Base-by-base conservation (phyloP, 768 basidiomycete genomes). In the Coprinopsis marcescibilis region DNA sequence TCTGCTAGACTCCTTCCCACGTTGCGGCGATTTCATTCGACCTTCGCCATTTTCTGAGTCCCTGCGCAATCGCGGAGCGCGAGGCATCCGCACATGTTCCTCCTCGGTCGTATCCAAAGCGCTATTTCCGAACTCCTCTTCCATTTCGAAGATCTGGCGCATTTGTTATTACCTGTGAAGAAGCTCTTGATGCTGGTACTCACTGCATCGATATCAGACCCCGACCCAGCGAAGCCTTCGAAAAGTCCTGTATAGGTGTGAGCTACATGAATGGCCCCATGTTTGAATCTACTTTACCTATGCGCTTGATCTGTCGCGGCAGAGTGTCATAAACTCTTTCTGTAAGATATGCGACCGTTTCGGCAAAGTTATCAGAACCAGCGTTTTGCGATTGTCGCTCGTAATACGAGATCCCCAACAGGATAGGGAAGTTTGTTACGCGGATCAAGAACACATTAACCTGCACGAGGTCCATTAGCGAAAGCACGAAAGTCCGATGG, bases 401-500 rank as follows among this genome's bases (percentile, higher is more conserved):
- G 58, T 94, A 95, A 44, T 84, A 67, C 2, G 91, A 84, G 43
- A 96, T 91, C 14, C 70, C 51, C 30, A 96, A 64, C 29, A 97
- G 68, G 13, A 93, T 77, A 0, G 93, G 93, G 56, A 95, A 87
- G 54, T 84, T 90, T 3, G 91, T 91, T 19, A 79, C 53, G 84
- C 87, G 78, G 56, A 92, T 92, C 75, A 90, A 76, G 57, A 90
- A 86, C 1, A 92, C 89, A 53, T 92, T 92, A 56, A 91, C 77
- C 87, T 89, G 26, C 12, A 10, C 23, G 23, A 43, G n/a, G n/a
- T 17, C 14, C 17, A 35, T 63, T 20, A 63, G 49, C 29, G 34
- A 20, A 12, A 21, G 57, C 35, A 40, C 35, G 39, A 24, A 53
- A 35, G 50, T 30, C 47, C 29, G 23, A 15, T 14, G n/a, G 20